Evolutionary conservation across 1,139 yeast genomes (phyloP).

Genomic region (Kodamaea arcana): DNA sequence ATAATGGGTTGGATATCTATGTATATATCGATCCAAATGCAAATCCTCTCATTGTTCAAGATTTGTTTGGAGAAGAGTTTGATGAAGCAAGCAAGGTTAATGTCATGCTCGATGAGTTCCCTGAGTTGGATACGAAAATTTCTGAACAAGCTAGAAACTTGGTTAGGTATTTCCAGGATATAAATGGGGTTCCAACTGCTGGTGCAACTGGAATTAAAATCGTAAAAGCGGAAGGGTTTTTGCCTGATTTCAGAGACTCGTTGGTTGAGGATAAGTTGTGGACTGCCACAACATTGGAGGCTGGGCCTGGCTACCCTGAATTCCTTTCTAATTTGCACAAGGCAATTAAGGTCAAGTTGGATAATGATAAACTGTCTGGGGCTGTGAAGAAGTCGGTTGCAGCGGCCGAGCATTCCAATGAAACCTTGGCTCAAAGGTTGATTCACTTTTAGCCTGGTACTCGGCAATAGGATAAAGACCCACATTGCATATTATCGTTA

Average conservation of each 20-base stretch:
- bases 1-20: constrained; percentile 60
- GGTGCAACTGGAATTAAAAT: constrained; percentile 50
- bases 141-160: constrained; percentile 66
- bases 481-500: no score
- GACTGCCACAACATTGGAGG: constrained; percentile 24
- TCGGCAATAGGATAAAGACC: no score
- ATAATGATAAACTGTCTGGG: constrained; percentile 37
- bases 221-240: constrained; percentile 49
- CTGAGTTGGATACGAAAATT: constrained; percentile 65
- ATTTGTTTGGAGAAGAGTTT: constrained; percentile 62
- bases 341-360: constrained; percentile 52
- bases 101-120: constrained; percentile 58
- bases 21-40: constrained; percentile 74
- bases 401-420: constrained; percentile 24
- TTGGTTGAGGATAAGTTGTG: constrained; percentile 66
- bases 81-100: constrained; percentile 42
- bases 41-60: constrained; percentile 63
- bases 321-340: constrained; percentile 60
- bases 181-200: constrained; percentile 28
- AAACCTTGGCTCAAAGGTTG: constrained; percentile 38
- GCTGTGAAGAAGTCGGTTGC: constrained; percentile 29
- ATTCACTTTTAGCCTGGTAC: constrained; percentile 35
- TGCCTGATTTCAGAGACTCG: constrained; percentile 51
- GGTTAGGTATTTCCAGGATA: constrained; percentile 47
- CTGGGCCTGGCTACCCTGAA: constrained; percentile 56